Conservation (phyloP, 164 flowering plant species). For the Pachysandra terminalis region DNA sequence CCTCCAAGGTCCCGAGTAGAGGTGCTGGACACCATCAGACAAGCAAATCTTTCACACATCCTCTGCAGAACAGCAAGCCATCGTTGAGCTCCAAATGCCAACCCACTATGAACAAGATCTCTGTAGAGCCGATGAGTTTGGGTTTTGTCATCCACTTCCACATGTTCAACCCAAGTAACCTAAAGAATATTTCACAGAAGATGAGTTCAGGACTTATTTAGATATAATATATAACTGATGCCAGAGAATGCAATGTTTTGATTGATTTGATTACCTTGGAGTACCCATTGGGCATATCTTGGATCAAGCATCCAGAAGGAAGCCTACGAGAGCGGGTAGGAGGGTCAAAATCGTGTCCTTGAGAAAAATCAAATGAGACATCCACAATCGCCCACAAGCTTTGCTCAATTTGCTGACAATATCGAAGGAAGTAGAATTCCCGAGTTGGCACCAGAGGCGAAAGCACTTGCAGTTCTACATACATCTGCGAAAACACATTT, state of each 20-base stretch:
- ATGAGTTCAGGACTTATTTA: background rate
- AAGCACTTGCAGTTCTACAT: slow-evolving; percentile 41
- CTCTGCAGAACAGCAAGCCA: slow-evolving; percentile 58
- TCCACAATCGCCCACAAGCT: slow-evolving; percentile 46
- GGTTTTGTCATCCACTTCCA: slow-evolving; percentile 50
- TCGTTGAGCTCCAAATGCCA: slow-evolving; percentile 60
- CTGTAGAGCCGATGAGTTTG: slow-evolving; percentile 40
- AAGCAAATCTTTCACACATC: slow-evolving; percentile 54
- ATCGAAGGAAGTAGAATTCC: slow-evolving; percentile 40
- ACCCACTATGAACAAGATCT: slow-evolving; percentile 40
- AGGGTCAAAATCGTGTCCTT: slow-evolving; percentile 26
- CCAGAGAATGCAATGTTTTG: too few species aligned
- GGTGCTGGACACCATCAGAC: slow-evolving; percentile 33
- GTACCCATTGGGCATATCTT: slow-evolving; percentile 60
- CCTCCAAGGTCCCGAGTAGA: slow-evolving; percentile 49
- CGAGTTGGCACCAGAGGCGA: slow-evolving; percentile 42
- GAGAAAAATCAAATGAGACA: slow-evolving; percentile 46
- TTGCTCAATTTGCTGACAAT: slow-evolving; percentile 45
- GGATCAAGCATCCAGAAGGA: slow-evolving; percentile 65
- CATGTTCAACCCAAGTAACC: slow-evolving; percentile 72
- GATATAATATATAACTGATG: too few species aligned
- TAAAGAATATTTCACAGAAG: slow-evolving; percentile 1
- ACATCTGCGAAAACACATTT: slow-evolving; percentile 30
- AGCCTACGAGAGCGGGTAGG: slow-evolving; percentile 33
- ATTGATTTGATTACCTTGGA: slow-evolving; percentile 35